Percentiles rank a stretch among this genome's conserved stretches.
Conservation (phyloP, 2,329 filamentous ascomycete genomes). For the Ophiostoma triangulosporum region DNA sequence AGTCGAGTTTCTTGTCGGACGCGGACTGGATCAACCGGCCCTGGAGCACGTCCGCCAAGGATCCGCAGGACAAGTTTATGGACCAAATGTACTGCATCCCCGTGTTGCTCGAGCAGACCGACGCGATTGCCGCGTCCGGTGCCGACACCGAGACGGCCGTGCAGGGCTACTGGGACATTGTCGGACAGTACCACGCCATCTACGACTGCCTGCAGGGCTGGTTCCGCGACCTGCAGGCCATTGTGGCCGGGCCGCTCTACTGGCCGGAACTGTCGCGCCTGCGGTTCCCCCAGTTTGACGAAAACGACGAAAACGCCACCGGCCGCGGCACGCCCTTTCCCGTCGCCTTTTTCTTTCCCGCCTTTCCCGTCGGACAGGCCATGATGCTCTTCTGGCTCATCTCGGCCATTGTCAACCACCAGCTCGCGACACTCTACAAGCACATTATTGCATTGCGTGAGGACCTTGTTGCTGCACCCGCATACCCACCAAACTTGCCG, state of each 20-base stretch:
- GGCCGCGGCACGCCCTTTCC: conserved; percentile 11
- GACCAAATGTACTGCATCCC: conserved; percentile 14
- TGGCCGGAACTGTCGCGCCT: conserved; percentile 13
- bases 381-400: conserved; percentile 14
- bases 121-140: neutral
- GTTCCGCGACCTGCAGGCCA: conserved; percentile 9
- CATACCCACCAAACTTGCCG: neutral
- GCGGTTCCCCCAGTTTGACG: neutral
- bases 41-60: conserved; percentile 11
- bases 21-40: conserved; percentile 12
- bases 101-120: conserved; percentile 9
- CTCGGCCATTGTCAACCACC: conserved; percentile 9
- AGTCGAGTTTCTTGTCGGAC: conserved; percentile 11
- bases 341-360: conserved; percentile 15
- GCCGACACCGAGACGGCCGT: neutral
- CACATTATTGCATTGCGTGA: conserved; percentile 1
- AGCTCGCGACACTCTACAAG: conserved; percentile 6
- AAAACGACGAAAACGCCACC: neutral
- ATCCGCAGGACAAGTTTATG: conserved; percentile 14
- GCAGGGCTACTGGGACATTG: conserved; percentile 2
- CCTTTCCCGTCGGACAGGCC: conserved; percentile 14
- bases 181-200: conserved; percentile 9
- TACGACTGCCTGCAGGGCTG: conserved; percentile 7
- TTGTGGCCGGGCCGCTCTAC: conserved; percentile 14
- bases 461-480: neutral